phyloP scores from a whole-genome alignment of 148 eudicot genomes.

The Vaccinium darrowii region DNA sequence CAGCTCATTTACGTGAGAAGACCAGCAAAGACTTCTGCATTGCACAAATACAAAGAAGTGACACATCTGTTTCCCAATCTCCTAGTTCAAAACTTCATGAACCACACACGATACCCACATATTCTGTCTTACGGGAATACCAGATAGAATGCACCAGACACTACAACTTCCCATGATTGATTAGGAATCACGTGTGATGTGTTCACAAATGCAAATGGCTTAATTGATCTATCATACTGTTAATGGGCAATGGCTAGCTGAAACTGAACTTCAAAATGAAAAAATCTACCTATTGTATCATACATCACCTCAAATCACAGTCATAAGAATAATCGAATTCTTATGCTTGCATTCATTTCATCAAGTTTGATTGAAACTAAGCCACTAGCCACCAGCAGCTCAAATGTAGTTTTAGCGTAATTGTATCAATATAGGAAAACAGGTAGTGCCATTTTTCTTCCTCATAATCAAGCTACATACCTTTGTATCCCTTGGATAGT shows the following conservation, averaged over 20 bases:
- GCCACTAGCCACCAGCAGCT: background rate
- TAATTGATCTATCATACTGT: background rate
- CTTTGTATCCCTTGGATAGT: conserved; percentile 56
- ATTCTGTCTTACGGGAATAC: background rate
- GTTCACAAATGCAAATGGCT: background rate
- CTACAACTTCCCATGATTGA: background rate
- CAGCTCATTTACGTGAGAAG: background rate
- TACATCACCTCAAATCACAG: background rate
- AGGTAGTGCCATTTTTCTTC: background rate
- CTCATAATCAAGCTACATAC: conserved; percentile 31
- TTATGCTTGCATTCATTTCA: background rate
- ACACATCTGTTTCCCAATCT: background rate
- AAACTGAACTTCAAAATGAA: background rate
- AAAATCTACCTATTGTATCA: background rate
- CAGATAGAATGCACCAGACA: background rate
- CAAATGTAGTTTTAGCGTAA: background rate
- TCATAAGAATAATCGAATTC: background rate
- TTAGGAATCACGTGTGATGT: background rate
- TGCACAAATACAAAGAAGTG: background rate
- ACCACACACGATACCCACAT: background rate
- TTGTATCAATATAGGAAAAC: background rate
- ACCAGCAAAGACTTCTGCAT: background rate
- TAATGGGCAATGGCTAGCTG: background rate
- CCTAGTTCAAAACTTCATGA: background rate
- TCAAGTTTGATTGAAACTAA: background rate